Base-by-base conservation (phyloP, 2,329 filamentous ascomycete species). In the Penicillium glabrum region DNA sequence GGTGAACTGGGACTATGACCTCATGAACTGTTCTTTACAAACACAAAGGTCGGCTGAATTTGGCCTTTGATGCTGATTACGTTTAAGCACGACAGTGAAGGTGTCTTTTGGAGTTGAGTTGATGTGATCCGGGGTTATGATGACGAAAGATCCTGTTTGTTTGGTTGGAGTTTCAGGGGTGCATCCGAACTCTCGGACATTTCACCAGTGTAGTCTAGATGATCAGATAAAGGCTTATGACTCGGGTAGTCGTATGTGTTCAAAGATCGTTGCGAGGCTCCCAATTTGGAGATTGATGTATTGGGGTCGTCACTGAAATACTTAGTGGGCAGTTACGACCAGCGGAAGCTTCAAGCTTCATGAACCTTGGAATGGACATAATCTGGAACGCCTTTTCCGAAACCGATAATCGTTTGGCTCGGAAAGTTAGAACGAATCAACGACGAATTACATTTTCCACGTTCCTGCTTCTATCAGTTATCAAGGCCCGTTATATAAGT, bases 111-210 rank as follows among this genome's bases (percentile, higher is more conserved):
- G 50, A 49, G 29, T 46, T 14, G 31, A 58, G 46, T 47, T 66
- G 64, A 65, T 66, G 64, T 66, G 64, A 66, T 66, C 54, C 24
- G 47, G 55, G 43, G 39, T 21, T 53, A 29, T 14, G 55, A 66
- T 66, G 64, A 66, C 64, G 64, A 64, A 60, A 62, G 51, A 37
- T 37, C 26, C 29, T 26, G 26, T 47, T 35, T 53, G 50, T 48
- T 52, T 52, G 46, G 46, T 39, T 46, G 46, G 11, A 37, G 26
- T 47, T 56, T n/a, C 13, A 47, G 31, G 33, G 44, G 16, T 56
- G 44, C 49, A 47, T 11, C 13, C 9, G n/a, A 21, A 19, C 3
- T 8, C 31, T 13, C 16, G 19, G 19, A 29, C n/a, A 1, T 23
- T 41, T 41, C 39, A 23, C 39, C 39, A 21, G 19, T 41, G 10